Evolutionary conservation across 2,329 filamentous ascomycete species (phyloP).

Genomic region (Diplodia scrobiculata): DNA sequence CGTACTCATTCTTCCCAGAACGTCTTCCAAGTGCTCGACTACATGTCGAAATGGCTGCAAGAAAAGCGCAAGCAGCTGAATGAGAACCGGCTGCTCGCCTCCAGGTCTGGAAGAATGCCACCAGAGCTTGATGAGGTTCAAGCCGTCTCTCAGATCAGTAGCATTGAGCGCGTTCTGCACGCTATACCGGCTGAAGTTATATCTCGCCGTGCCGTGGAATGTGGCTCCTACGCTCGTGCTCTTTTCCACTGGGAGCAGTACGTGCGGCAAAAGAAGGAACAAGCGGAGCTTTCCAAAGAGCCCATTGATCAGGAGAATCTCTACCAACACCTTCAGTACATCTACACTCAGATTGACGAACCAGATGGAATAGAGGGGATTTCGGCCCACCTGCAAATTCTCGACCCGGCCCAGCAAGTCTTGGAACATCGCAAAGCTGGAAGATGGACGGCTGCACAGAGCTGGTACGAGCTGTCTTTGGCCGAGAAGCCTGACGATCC

Average conservation of each 20-base stretch:
- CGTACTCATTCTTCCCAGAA: constrained; percentile 59
- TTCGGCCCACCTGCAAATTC: constrained; percentile 77
- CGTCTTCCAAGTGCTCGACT: constrained; percentile 87
- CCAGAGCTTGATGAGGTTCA: constrained; percentile 55
- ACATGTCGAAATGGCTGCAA: constrained; percentile 86
- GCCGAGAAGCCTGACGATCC: constrained; percentile 74
- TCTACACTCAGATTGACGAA: constrained; percentile 97
- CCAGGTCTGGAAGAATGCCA: constrained; percentile 49
- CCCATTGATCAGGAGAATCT: constrained; percentile 61
- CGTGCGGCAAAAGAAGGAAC: constrained; percentile 61
- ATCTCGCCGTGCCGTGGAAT: constrained; percentile 85
- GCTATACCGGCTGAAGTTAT: constrained; percentile 70
- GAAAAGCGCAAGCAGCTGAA: constrained; percentile 63
- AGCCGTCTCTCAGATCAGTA: constrained; percentile 58
- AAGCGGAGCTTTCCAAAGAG: constrained; percentile 53
- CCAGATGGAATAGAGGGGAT: constrained; percentile 96
- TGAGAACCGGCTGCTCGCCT: constrained; percentile 47
- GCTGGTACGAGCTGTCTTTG: constrained; percentile 93
- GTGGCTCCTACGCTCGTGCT: constrained; percentile 87
- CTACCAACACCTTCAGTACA: constrained; percentile 80
- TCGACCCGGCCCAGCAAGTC: constrained; percentile 93
- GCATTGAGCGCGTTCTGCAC: constrained; percentile 73
- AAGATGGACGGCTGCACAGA: constrained; percentile 90
- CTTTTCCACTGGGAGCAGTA: constrained; percentile 95
- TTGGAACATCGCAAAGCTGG: constrained; percentile 91